Percentiles rank a stretch among this genome's conserved stretches.
phyloP scores from a whole-genome alignment of 2,329 filamentous ascomycete species.

The Neonectria sp. region DNA sequence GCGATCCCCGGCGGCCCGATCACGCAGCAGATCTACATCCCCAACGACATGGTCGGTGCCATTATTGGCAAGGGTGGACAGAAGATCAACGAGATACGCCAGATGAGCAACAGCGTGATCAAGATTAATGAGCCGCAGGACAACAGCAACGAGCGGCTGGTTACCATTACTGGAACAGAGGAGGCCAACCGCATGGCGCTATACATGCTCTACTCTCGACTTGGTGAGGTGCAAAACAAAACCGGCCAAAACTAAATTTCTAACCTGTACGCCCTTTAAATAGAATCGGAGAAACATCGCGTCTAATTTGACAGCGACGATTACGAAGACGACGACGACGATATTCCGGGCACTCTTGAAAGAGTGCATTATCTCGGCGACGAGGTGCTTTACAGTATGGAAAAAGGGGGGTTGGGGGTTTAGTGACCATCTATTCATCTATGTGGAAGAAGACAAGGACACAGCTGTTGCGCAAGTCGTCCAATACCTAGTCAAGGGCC shows the following conservation, averaged over 20 bases:
- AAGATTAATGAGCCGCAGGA: constrained; percentile 99
- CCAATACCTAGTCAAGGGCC: constrained; percentile 10
- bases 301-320: constrained; percentile 49
- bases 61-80: constrained; percentile 99
- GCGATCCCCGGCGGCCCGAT: constrained; percentile 75
- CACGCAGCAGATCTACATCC: constrained; percentile 99
- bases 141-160: constrained; percentile 97
- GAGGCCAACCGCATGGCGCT: constrained; percentile 99
- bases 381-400: constrained; percentile 28
- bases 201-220: constrained; percentile 98
- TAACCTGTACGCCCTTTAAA: constrained; percentile 44
- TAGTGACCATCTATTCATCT: constrained; percentile 27
- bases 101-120: constrained; percentile 97
- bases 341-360: constrained; percentile 27
- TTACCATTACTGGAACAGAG: constrained; percentile 97
- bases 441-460: constrained; percentile 22
- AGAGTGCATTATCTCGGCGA: constrained; percentile 18
- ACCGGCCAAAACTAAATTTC: constrained; percentile 42
- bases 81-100: constrained; percentile 99
- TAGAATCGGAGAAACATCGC: constrained; percentile 64
- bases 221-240: constrained; percentile 75
- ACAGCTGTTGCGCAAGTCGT: constrained; percentile 21
- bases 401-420: constrained; percentile 39
- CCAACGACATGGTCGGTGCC: constrained; percentile 99
- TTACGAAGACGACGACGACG: constrained; percentile 32